Percentiles rank a stretch among this genome's conserved stretches.
Conservation (phyloP, 257 asterid genomes). For the Misopates orontium region DNA sequence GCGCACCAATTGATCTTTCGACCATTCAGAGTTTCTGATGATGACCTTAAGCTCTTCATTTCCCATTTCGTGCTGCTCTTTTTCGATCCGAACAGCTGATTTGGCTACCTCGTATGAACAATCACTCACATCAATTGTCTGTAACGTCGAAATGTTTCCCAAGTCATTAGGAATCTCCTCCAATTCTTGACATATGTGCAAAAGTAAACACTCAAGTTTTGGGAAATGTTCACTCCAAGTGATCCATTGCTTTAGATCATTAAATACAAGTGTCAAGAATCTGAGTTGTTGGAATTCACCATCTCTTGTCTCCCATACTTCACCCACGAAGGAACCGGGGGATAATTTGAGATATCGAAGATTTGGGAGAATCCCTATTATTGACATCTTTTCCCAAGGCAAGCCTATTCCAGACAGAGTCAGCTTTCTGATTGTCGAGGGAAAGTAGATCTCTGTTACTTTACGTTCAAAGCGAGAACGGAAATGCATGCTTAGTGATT, state of each 20-base stretch:
- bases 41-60: slow-evolving; percentile 5
- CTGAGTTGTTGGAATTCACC: no score
- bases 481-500: no score
- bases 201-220: slow-evolving; percentile 7
- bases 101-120: background rate
- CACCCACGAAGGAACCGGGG: background rate
- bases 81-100: slow-evolving; percentile 11
- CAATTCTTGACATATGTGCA: background rate
- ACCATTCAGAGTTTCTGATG: no score
- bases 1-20: no score
- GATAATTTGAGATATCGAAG: slow-evolving; percentile 27
- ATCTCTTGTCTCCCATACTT: background rate
- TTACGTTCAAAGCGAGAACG: no score
- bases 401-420: no score
- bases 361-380: slow-evolving; percentile 19
- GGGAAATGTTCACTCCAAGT: slow-evolving; percentile 15
- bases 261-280: background rate
- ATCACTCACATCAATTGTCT: slow-evolving; percentile 11
- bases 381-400: slow-evolving; percentile 11
- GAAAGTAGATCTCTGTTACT: background rate
- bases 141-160: no score
- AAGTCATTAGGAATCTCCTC: slow-evolving; percentile 8
- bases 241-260: slow-evolving; percentile 11
- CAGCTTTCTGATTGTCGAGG: slow-evolving; percentile 22
- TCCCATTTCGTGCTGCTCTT: background rate